A percentile compares a stretch with the other conserved stretches of the same genome.
These are phyloP conservation scores for Serendipita sp. DNA, from an alignment of 768 basidiomycete species.

Conservation along the genomic window DNA sequence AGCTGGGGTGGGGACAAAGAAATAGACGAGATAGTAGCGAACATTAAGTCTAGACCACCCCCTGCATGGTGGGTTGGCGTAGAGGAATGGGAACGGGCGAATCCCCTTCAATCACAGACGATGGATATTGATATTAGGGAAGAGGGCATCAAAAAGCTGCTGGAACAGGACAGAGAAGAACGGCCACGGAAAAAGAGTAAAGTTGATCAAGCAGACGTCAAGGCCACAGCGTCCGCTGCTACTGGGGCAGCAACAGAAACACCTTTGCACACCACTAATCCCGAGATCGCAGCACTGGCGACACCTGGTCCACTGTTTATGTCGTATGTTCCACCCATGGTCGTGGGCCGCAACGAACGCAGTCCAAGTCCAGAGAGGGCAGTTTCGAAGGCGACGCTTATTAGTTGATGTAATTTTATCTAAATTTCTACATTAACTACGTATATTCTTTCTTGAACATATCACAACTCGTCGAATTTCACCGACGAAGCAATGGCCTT, in stretches of 20 bases:
- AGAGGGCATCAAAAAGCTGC: slow-evolving; percentile 2
- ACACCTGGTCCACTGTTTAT: not conserved
- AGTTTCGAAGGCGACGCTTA: not conserved
- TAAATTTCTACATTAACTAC: not conserved
- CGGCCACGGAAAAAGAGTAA: slow-evolving; percentile 5
- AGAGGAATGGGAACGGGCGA: not conserved
- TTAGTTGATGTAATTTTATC: not conserved
- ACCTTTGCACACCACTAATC: not conserved
- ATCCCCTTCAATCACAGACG: not conserved
- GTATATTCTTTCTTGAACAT: not conserved
- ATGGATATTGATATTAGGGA: not conserved
- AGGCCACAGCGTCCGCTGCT: not conserved
- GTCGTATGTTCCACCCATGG: slow-evolving; percentile 2
- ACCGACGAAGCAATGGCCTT: not conserved
- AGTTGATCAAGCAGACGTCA: not conserved
- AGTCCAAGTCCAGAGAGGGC: not conserved
- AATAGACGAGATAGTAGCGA: slow-evolving; percentile 35
- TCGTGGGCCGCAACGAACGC: slow-evolving; percentile 1
- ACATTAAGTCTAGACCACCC: slow-evolving; percentile 29
- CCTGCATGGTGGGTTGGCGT: slow-evolving; percentile 1
- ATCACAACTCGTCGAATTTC: not conserved
- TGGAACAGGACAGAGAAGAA: slow-evolving; percentile 1
- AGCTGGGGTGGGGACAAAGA: slow-evolving; percentile 47
- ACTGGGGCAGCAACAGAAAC: not conserved
- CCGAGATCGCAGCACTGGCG: not conserved